Percentiles rank a stretch among this genome's conserved stretches.
Evolutionary conservation across 2,329 filamentous ascomycete species (phyloP).

Genomic region (Claviceps fusiformis): DNA sequence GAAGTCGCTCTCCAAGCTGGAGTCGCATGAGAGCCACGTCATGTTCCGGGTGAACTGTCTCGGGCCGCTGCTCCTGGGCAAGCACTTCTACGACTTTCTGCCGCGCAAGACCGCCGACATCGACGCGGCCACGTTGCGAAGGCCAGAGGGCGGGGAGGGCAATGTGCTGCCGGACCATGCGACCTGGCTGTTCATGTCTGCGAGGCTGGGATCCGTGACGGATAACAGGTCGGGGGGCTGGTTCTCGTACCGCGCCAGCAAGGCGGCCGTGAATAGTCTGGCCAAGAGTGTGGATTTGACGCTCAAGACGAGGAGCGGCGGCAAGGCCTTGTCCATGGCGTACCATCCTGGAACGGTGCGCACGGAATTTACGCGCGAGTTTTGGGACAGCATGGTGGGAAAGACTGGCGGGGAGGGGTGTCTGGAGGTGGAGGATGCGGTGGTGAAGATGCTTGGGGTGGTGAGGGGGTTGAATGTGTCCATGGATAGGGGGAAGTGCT

Average conservation of each 20-base stretch:
- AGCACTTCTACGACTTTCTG: slow-evolving; percentile 58
- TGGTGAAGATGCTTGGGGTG: slow-evolving; percentile 49
- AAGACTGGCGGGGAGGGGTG: slow-evolving; percentile 35
- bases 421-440: slow-evolving; percentile 53
- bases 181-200: slow-evolving; percentile 62
- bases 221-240: slow-evolving; percentile 67
- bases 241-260: slow-evolving; percentile 69
- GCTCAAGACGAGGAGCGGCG: slow-evolving; percentile 40
- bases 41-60: slow-evolving; percentile 64
- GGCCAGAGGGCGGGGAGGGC: neutral
- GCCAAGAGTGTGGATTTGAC: slow-evolving; percentile 60
- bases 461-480: slow-evolving; percentile 31
- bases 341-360: slow-evolving; percentile 73
- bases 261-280: slow-evolving; percentile 59
- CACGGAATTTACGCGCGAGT: slow-evolving; percentile 59
- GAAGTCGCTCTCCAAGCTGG: slow-evolving; percentile 53
- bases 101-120: slow-evolving; percentile 38
- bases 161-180: slow-evolving; percentile 35
- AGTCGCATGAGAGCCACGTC: slow-evolving; percentile 44
- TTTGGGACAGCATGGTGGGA: slow-evolving; percentile 51
- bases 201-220: slow-evolving; percentile 59
- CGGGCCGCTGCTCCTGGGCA: slow-evolving; percentile 62
- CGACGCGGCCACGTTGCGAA: neutral
- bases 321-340: slow-evolving; percentile 51
- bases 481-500: slow-evolving; percentile 46